Evolutionary conservation across 2,329 filamentous ascomycete genomes (phyloP), one percentile per base, ranked within the genome.

Genomic region (Nemania sp.): DNA sequence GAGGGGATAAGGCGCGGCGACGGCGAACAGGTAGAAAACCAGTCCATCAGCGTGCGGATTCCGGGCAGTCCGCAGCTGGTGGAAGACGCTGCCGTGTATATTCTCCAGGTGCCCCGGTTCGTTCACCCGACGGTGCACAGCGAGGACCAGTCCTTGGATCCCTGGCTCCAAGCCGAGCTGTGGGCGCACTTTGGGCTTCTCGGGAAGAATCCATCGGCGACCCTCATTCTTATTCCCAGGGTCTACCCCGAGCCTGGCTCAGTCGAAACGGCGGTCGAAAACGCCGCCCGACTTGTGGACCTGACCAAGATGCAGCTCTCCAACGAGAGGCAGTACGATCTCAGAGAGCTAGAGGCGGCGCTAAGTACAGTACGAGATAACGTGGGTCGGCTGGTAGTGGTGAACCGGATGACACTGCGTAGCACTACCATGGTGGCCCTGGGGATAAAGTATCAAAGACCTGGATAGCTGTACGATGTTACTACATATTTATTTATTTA

Each of bases 61-160:
- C 65, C 57, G 3, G 71, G 65, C 0, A 61, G 62, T 17, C 62
- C 56, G 7, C 75, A 75, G 63, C 59, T 51, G 12, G 68, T 75
- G 17, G 60, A 54, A 12, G 68, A 76, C 54, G 75, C 73, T 1
- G 69, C 71, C 2, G 68, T 77, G 2, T 78, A 77, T 60, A 70
- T 77, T 32, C 43, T 77, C 4, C 70, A 69, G 39, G 59, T 74
- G 4, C 63, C 68, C 1, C 5, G 63, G 0, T 52, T 25, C 13
- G 52, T 48, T 11, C 40, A 55, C 3, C 65, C 57, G 17, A 13
- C 13, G 5, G 2, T 13, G 17, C 21, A 2, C 2, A 2, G 10
- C 5, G 42, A 45, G 20, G 5, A 21, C 10, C 42, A 7, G 13
- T 17, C 42, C 11, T 29, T 29, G 7, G 25, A 29, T 7, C 25